Base-by-base conservation (phyloP, 208 protist genomes). In the Angomonas deanei region DNA sequence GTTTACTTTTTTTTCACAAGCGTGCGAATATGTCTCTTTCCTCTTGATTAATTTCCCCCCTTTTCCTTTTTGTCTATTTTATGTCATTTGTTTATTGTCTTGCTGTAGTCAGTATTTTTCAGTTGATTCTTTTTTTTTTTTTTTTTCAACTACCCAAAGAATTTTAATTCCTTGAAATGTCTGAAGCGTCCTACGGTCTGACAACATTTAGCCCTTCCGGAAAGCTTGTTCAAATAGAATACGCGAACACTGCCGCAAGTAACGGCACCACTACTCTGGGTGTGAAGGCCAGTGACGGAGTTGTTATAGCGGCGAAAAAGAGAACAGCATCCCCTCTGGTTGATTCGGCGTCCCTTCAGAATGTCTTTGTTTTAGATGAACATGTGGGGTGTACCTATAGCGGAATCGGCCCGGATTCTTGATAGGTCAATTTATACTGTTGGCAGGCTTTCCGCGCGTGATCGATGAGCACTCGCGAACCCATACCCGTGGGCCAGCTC, bases 201-300 rank as follows among this genome's bases (percentile, higher is more conserved):
- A 99, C 99, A 1, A 99, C 99, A 2, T 99, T 99, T 87, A 98
- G 91, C 74, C 98, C 98, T 15, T 99, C 97, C 1, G 99, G 99
- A 36, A 99, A 99, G 76, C 90, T 99, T n/a, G 95, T 99, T 8
- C 99, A 99, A 80, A 99, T 99, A 71, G 99, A 99, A 74, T 99
- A 99, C 82, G 99, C 99, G 1, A 95, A 99, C 0, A 97, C 93
- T 24, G 98, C 98, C 8, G 98, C 99, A 0, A 75, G 79, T 2
- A 88, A 88, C 27, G 97, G 97, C 15, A 83, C 89, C 21, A 98
- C 96, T 2, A 90, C 97, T 6, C 68, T 99, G 2, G 94, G 87
- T 10, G 89, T 97, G 3, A 97, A 97, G 72, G 91, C 94, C 0
- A 94, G 76, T 13, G 97, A 99, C 80, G 99, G 99, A 19, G 97